Evolutionary conservation across 139 green algal genomes (phyloP).

Genomic region (Volvox reticuliferus): DNA sequence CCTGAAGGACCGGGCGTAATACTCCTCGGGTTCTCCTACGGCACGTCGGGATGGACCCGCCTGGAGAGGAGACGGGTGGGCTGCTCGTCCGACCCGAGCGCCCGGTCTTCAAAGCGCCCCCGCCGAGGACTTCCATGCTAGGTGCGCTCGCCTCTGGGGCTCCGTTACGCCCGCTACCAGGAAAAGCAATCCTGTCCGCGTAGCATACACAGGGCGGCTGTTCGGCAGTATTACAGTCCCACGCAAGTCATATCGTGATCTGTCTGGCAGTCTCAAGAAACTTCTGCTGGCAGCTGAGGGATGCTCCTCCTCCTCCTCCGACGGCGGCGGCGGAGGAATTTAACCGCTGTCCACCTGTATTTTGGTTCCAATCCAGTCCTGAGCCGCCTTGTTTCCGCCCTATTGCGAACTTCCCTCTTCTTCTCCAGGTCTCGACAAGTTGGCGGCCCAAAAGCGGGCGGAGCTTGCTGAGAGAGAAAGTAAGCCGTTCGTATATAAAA

Average conservation of each 20-base stretch:
- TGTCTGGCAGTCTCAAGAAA: not conserved
- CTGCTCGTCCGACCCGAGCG: slow-evolving; percentile 58
- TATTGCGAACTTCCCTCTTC: not conserved
- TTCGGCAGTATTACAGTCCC: too few relatives aligned
- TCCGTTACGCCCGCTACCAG: too few relatives aligned
- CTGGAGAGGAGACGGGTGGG: slow-evolving; percentile 56
- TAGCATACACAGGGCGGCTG: too few relatives aligned
- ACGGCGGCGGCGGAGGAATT: too few relatives aligned
- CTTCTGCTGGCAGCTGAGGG: not conserved
- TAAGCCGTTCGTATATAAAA: slow-evolving; percentile 12
- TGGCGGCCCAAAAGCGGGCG: slow-evolving; percentile 74
- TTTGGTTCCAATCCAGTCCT: not conserved
- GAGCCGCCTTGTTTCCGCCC: not conserved
- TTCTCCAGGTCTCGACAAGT: slow-evolving; percentile 74
- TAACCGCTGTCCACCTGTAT: not conserved
- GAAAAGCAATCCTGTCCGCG: too few relatives aligned
- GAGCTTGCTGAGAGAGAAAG: slow-evolving; percentile 69
- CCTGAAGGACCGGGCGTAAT: not conserved
- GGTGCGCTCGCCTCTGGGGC: slow-evolving; percentile 52
- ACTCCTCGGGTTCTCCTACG: not conserved
- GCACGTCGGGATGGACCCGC: not conserved
- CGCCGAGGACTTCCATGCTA: slow-evolving; percentile 76
- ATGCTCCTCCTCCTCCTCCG: too few relatives aligned
- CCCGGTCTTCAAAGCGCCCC: slow-evolving; percentile 82
- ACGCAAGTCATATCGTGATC: too few relatives aligned